phyloP scores from a whole-genome alignment of 2,329 filamentous ascomycete species.

The Geosmithia flava region DNA sequence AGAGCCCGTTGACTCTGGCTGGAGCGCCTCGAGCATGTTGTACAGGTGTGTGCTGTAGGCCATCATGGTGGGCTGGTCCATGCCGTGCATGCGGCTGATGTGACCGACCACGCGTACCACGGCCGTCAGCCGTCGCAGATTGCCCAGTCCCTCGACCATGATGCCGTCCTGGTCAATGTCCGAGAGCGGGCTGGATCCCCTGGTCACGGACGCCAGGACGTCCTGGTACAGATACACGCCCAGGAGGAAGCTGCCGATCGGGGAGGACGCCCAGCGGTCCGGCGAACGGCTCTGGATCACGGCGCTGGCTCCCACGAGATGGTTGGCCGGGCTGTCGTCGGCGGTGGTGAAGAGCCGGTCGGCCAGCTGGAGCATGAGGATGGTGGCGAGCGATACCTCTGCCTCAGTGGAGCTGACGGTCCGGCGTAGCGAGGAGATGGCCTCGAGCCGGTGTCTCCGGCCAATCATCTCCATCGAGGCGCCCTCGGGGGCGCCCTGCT shows the following conservation, averaged over 20 bases:
- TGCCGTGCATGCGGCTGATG: neutral
- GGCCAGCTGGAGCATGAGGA: neutral
- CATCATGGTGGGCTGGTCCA: neutral
- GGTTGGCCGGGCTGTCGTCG: neutral
- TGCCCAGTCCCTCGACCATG: neutral
- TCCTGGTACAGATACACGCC: neutral
- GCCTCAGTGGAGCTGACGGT: neutral
- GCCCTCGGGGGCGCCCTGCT: neutral
- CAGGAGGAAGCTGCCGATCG: neutral
- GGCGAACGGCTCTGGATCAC: neutral
- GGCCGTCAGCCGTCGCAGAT: neutral
- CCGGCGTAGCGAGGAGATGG: neutral
- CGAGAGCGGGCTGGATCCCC: neutral
- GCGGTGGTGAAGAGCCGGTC: neutral
- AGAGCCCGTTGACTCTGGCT: neutral
- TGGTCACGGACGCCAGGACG: neutral
- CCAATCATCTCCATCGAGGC: neutral
- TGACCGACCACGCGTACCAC: neutral
- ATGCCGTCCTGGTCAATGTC: slow-evolving; percentile 9
- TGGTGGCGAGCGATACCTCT: neutral
- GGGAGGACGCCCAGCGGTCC: neutral
- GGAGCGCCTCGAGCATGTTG: neutral
- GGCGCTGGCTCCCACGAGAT: neutral
- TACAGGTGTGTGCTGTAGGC: neutral
- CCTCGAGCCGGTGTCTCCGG: neutral